phyloP scores from a whole-genome alignment of 768 basidiomycete genomes.

The Lactarius sp. region DNA sequence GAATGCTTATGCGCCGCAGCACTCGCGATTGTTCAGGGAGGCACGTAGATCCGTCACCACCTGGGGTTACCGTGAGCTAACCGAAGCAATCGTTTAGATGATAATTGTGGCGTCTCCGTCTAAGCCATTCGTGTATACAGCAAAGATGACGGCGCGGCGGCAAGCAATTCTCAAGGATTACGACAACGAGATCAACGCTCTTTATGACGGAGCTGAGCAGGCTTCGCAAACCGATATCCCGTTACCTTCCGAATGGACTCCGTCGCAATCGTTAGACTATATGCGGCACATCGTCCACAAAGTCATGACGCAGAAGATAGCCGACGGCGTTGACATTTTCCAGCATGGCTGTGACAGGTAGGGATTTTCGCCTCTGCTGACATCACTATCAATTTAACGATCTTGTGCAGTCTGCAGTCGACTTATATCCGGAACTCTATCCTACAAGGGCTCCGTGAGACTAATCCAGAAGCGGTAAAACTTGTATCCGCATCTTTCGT shows the following conservation, averaged over 20 bases:
- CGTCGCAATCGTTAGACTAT: slow-evolving; percentile 29
- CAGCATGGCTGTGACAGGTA: slow-evolving; percentile 40
- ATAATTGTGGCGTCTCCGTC: slow-evolving; percentile 37
- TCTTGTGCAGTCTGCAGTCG: slow-evolving; percentile 26
- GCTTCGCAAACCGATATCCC: slow-evolving; percentile 31
- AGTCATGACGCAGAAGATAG: slow-evolving; percentile 30
- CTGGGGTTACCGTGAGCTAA: not conserved
- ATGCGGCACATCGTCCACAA: slow-evolving; percentile 34
- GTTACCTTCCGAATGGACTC: slow-evolving; percentile 30
- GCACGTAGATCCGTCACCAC: slow-evolving; percentile 24
- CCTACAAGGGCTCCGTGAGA: slow-evolving; percentile 27
- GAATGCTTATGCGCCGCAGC: slow-evolving; percentile 41
- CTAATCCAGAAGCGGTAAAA: slow-evolving; percentile 16
- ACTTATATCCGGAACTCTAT: slow-evolving; percentile 31
- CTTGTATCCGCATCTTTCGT: slow-evolving; percentile 26
- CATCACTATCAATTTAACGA: not conserved
- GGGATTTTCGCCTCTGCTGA: not conserved
- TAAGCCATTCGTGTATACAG: slow-evolving; percentile 42
- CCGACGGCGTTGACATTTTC: slow-evolving; percentile 38
- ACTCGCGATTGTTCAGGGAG: slow-evolving; percentile 46
- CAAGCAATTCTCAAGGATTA: slow-evolving; percentile 37
- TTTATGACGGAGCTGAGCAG: slow-evolving; percentile 35
- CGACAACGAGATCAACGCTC: slow-evolving; percentile 37
- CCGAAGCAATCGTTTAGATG: slow-evolving; percentile 34
- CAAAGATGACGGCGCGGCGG: slow-evolving; percentile 39